phyloP scores from a whole-genome alignment of 179 eudicot species.

The Gypsophila paniculata region DNA sequence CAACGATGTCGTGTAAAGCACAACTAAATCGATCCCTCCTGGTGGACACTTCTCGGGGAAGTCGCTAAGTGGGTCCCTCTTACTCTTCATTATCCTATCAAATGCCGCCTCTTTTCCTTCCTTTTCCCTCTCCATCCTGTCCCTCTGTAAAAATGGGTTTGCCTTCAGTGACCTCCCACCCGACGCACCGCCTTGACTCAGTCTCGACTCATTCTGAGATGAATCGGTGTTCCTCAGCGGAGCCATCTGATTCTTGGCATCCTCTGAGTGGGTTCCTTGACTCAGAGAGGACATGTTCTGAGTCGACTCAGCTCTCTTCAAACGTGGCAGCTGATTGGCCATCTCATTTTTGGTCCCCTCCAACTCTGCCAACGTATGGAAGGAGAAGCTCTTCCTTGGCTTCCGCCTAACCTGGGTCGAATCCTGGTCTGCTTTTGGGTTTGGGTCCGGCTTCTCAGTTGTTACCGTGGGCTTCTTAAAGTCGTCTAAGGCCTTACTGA shows the following conservation, averaged over 20 bases:
- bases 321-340: not conserved
- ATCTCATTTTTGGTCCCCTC: slow-evolving; percentile 36
- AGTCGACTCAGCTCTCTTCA: slow-evolving; percentile 17
- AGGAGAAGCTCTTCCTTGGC: slow-evolving; percentile 48
- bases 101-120: slow-evolving; percentile 54
- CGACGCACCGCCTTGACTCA: slow-evolving; percentile 15
- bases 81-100: slow-evolving; percentile 35
- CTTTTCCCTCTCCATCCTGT: slow-evolving; percentile 57
- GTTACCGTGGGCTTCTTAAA: slow-evolving; percentile 40
- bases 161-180: slow-evolving; percentile 49
- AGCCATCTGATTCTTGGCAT: slow-evolving; percentile 18
- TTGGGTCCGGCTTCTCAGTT: not conserved
- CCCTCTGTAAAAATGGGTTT: slow-evolving; percentile 62
- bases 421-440: slow-evolving; percentile 17
- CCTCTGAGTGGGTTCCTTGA: not conserved
- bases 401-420: not conserved
- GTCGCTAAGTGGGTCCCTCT: slow-evolving; percentile 56
- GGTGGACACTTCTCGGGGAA: slow-evolving; percentile 75
- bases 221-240: too few relatives aligned
- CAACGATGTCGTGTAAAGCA: slow-evolving; percentile 74
- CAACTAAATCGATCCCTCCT: slow-evolving; percentile 52
- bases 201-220: too few relatives aligned
- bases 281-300: not conserved
- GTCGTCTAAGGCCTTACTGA: slow-evolving; percentile 67
- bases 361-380: slow-evolving; percentile 71